Conservation (phyloP, 202 grass and related monocot species). For the Schoenoplectus tabernaemontani region DNA sequence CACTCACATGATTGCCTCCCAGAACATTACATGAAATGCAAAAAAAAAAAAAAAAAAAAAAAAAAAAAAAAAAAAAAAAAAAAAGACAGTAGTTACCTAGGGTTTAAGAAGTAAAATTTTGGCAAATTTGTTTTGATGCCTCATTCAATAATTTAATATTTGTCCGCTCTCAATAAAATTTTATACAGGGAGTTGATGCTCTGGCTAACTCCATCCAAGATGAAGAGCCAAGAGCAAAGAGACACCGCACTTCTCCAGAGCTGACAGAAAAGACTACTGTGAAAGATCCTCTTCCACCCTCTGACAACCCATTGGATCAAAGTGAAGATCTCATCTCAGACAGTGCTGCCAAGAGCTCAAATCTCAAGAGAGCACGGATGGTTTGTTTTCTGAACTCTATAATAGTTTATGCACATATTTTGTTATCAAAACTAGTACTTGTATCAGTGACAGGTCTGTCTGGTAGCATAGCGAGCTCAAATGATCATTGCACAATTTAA, state of each 20-base stretch:
- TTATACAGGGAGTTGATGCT: constrained; percentile 42
- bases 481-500: neutral
- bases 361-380: constrained; percentile 69
- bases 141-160: neutral
- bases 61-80: neutral
- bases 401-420: neutral
- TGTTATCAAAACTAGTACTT: neutral
- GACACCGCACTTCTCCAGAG: constrained; percentile 33
- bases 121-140: neutral
- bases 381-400: constrained; percentile 25
- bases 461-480: neutral
- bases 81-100: neutral
- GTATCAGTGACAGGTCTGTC: neutral
- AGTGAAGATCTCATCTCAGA: constrained; percentile 18
- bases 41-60: neutral
- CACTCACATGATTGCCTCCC: too few relatives aligned
- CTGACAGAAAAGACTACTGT: neutral
- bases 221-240: constrained; percentile 58
- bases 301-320: neutral
- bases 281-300: neutral
- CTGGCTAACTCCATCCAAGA: constrained; percentile 39
- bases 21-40: too few relatives aligned
- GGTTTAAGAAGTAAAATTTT: neutral
- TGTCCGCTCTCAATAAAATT: neutral
- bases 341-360: constrained; percentile 45